Evolutionary conservation across 164 flowering plant genomes (phyloP).

Genomic region (Chimonanthus praecox): DNA sequence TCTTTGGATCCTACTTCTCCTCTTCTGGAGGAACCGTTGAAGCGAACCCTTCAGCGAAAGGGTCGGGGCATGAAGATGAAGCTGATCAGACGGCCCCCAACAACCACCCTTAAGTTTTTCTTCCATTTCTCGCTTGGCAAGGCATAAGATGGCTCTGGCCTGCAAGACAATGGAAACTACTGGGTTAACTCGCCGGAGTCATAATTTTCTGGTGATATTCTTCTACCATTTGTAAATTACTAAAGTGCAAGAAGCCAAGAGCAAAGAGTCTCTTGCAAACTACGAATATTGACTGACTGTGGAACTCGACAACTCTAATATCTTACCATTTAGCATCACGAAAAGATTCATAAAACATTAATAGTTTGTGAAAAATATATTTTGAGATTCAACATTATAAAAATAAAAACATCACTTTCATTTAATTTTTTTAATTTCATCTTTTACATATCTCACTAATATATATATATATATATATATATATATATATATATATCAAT

Average conservation of each 20-base stretch:
- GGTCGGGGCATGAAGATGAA: conserved; percentile 14
- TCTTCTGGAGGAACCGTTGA: conserved; percentile 51
- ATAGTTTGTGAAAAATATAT: no score
- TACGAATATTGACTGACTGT: no score
- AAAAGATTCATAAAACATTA: no score
- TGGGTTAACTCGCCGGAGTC: not conserved
- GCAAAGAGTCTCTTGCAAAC: not conserved
- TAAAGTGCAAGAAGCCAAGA: not conserved
- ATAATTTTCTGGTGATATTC: not conserved
- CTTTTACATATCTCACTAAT: no score
- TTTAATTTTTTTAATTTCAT: no score
- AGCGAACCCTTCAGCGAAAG: conserved; percentile 53
- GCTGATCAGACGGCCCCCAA: not conserved
- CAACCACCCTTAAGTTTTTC: conserved; percentile 1
- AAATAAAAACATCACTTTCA: no score
- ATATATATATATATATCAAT: no score
- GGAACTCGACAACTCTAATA: no score
- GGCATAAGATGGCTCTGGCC: conserved; percentile 44
- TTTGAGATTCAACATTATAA: no score
- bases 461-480: no score
- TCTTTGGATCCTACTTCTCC: conserved; percentile 37
- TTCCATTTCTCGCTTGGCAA: conserved; percentile 33
- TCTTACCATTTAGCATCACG: no score
- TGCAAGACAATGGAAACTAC: conserved; percentile 10
- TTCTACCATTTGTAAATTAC: not conserved